Evolutionary conservation across 805 yeast genomes (phyloP), one percentile per base, ranked within the genome.

Genomic region (Candida berthetii): DNA sequence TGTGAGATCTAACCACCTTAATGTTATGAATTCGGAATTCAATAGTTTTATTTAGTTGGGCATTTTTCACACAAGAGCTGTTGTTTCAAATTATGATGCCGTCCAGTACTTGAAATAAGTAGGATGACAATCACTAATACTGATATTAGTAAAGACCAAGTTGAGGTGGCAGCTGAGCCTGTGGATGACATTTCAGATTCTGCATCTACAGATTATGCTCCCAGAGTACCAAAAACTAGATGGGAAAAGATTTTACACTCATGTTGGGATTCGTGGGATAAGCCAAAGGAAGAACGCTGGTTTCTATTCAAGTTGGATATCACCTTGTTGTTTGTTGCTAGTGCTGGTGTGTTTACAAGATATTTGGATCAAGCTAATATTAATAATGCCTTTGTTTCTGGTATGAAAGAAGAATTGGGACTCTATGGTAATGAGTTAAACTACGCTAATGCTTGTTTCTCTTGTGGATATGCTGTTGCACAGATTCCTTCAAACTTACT

Each of bases 381-480:
- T 41, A 73, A 73, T 34, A 78, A 78, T 52, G 88, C 88, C 1
- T 82, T 81, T 49, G 78, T 78, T 31, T 72, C 81, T 24, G 79
- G 83, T 20, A 70, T 83, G 76, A 64, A 71, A 47, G 78, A 74
- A 49, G 80, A 69, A 39, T 62, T 82, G 32, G 63, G 69, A 4
- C 72, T 84, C 73, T 55, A 65, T 40, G 84, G 84, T 16, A 80
- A n/a, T 80, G 52, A 87, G 81, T 50, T 70, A 80, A 45, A 74
- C 78, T 42, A 64, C 78, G 49, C 74, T 84, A 3, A 76, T 77
- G 38, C 76, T 76, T 10, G 58, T 79, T 48, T 78, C 76, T 53
- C 70, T 67, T 37, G 77, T 80, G 17, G 89, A 85, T 41, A 65
- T 75, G 35, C 73, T 76, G 37, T 65, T 83, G 4, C 76, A 80